A percentile compares a stretch with the other conserved stretches of the same genome.
These are phyloP conservation scores for Mycena venus DNA, from an alignment of 768 basidiomycete genomes.

Conservation along the genomic window DNA sequence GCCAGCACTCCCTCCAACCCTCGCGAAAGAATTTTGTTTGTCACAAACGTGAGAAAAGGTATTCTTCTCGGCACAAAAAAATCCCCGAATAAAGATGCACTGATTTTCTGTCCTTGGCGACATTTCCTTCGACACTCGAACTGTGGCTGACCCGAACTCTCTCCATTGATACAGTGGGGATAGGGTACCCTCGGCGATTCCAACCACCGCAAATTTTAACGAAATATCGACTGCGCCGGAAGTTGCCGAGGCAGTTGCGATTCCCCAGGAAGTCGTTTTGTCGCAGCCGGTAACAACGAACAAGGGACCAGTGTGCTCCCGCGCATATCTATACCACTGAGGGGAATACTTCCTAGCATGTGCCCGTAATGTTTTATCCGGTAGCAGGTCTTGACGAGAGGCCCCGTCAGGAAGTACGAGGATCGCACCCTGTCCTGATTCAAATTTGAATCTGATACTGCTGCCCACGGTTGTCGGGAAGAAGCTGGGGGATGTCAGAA, in stretches of 20 bases:
- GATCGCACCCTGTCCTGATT: constrained; percentile 30
- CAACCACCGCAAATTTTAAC: constrained; percentile 13
- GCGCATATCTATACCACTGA: constrained; percentile 11
- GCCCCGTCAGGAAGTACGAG: constrained; percentile 35
- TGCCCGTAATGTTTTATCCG: constrained; percentile 15
- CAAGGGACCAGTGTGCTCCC: not conserved
- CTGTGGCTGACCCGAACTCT: constrained; percentile 10
- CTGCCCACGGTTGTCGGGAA: constrained; percentile 15
- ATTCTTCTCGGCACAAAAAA: not conserved
- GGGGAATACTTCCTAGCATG: constrained; percentile 17
- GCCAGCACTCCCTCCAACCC: not conserved
- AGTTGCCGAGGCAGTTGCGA: constrained; percentile 24
- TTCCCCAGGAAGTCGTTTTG: constrained; percentile 33
- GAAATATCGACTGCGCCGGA: constrained; percentile 5
- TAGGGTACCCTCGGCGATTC: not conserved
- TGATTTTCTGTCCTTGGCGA: constrained; percentile 25
- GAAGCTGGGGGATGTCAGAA: not conserved
- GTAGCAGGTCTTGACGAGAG: constrained; percentile 20
- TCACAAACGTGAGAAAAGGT: not conserved
- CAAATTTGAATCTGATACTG: constrained; percentile 15
- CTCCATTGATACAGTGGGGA: constrained; percentile 21
- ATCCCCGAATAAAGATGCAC: constrained; percentile 31
- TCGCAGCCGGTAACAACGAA: constrained; percentile 38
- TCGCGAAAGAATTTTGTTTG: not conserved
- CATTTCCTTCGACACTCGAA: not conserved